Evolutionary conservation across 768 basidiomycete genomes (phyloP).

Genomic region (Dentipellis sp.): DNA sequence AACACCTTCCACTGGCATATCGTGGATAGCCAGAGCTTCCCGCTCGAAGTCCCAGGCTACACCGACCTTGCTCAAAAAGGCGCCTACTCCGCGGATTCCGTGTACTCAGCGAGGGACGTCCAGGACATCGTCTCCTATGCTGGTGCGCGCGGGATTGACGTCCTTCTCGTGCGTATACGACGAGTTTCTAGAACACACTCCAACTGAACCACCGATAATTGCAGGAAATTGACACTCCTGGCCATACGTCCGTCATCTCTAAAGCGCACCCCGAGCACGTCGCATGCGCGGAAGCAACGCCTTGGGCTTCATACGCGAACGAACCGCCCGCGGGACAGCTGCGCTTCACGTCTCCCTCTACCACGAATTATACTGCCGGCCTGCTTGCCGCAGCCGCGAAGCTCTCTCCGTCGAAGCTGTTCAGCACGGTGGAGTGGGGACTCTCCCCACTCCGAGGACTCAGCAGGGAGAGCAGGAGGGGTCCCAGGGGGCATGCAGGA

Average conservation of each 20-base stretch:
- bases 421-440: no score
- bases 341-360: conserved; percentile 53
- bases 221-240: conserved; percentile 39
- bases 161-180: conserved; percentile 19
- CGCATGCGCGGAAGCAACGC: conserved; percentile 28
- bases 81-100: conserved; percentile 27
- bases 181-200: no score
- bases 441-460: no score
- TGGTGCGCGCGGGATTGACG: conserved; percentile 31
- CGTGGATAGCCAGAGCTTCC: conserved; percentile 44
- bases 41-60: conserved; percentile 29
- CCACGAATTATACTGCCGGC: conserved; percentile 46
- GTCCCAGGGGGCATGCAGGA: no score
- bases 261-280: conserved; percentile 35
- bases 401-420: conserved; percentile 47
- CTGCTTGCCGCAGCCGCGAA: conserved; percentile 46
- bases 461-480: no score
- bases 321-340: conserved; percentile 83
- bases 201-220: neutral
- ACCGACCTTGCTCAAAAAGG: conserved; percentile 34
- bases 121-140: conserved; percentile 33
- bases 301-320: conserved; percentile 49
- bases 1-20: conserved; percentile 41
- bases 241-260: conserved; percentile 36
- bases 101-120: conserved; percentile 30